Evolutionary conservation across 169 alveolate genomes (phyloP).

Genomic region (Eimeria sp.): DNA sequence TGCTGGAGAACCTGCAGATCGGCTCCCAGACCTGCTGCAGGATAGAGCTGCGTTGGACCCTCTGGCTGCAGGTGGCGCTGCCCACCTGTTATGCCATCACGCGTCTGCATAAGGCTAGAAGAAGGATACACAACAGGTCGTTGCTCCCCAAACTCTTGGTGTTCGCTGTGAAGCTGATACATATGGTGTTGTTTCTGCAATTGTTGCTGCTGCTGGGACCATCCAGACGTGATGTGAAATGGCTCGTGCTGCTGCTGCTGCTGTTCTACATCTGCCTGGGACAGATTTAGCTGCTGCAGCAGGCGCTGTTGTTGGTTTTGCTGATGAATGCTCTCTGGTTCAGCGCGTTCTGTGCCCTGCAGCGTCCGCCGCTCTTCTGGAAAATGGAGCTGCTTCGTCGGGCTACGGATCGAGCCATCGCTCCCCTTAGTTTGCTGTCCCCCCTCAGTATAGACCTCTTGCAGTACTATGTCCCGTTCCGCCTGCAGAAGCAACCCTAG

Average conservation of each 20-base stretch:
- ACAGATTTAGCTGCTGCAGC: background rate
- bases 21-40: background rate
- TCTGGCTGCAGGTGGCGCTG: background rate
- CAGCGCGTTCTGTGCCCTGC: background rate
- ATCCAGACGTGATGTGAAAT: background rate
- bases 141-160: background rate
- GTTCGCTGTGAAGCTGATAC: background rate
- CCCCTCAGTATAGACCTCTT: background rate
- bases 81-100: background rate
- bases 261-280: background rate
- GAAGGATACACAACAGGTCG: background rate
- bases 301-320: background rate
- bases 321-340: background rate
- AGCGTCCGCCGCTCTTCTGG: background rate
- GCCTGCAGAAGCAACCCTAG: background rate
- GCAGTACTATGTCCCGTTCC: background rate
- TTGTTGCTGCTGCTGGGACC: conserved; percentile 5
- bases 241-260: background rate
- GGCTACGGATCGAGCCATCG: background rate
- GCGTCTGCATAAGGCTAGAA: background rate
- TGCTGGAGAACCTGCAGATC: background rate
- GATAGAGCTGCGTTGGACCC: background rate
- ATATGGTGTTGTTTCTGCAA: background rate
- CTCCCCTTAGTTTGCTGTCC: background rate
- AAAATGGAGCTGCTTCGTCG: background rate